Evolutionary conservation across 2,329 filamentous ascomycete species (phyloP).

Genomic region (Drechmeria coniospora): DNA sequence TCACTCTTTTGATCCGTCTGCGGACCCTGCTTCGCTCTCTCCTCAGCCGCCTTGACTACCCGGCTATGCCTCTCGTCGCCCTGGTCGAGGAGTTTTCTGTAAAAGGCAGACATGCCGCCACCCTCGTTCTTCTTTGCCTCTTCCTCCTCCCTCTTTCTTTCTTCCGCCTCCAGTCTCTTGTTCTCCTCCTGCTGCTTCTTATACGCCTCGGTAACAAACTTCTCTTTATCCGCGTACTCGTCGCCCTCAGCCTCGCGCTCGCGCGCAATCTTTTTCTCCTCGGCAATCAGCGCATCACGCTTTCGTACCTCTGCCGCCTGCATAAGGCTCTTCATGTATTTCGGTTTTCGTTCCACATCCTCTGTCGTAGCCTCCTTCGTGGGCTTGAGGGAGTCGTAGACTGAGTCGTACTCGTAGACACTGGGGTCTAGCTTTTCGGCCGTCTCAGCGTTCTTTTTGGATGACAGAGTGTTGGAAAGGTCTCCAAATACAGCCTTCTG

Average conservation of each 20-base stretch:
- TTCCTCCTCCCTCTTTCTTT: slow-evolving; percentile 48
- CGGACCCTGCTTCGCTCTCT: slow-evolving; percentile 27
- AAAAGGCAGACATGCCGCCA: slow-evolving; percentile 65
- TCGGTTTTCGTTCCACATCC: slow-evolving; percentile 47
- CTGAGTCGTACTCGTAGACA: slow-evolving; percentile 74
- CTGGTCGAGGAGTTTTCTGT: slow-evolving; percentile 56
- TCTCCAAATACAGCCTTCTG: slow-evolving; percentile 41
- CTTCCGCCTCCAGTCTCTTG: slow-evolving; percentile 52
- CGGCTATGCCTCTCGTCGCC: slow-evolving; percentile 56
- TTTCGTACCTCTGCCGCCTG: slow-evolving; percentile 62
- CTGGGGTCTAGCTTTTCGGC: slow-evolving; percentile 54
- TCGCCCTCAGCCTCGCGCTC: slow-evolving; percentile 71
- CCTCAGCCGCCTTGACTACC: slow-evolving; percentile 50
- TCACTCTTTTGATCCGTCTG: slow-evolving; percentile 11
- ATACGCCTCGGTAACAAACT: slow-evolving; percentile 74
- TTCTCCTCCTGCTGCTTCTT: slow-evolving; percentile 70
- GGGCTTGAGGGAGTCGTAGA: slow-evolving; percentile 63
- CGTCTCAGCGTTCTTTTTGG: slow-evolving; percentile 47
- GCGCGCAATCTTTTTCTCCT: slow-evolving; percentile 64
- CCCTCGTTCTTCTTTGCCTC: slow-evolving; percentile 46
- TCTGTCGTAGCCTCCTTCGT: slow-evolving; percentile 41
- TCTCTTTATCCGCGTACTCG: slow-evolving; percentile 68
- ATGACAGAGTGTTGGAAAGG: slow-evolving; percentile 47
- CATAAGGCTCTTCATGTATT: slow-evolving; percentile 64
- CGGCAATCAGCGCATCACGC: slow-evolving; percentile 61